Evolutionary conservation across 2,329 filamentous ascomycete species (phyloP).

Genomic region (Chaetomiaceae sp.): DNA sequence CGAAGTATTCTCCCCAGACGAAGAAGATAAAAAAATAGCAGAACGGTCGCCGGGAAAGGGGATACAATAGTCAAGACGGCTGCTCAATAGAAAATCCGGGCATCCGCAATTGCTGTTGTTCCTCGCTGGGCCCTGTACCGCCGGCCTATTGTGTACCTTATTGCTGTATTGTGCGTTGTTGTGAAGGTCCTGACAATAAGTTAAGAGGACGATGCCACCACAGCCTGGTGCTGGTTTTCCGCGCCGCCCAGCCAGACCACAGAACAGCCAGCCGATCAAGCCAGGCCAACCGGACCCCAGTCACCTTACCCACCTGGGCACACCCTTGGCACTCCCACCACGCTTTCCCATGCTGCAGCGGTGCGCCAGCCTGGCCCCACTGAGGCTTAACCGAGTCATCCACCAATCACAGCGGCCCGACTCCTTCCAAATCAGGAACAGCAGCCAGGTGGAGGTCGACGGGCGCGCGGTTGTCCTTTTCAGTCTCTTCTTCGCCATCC

Average conservation of each 20-base stretch:
- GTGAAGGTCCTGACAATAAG: constrained; percentile 12
- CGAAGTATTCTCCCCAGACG: too few species aligned
- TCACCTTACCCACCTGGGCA: constrained; percentile 7
- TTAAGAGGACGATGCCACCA: too few species aligned
- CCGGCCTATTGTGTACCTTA: neutral
- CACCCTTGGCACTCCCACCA: too few species aligned
- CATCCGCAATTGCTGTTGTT: constrained; percentile 8
- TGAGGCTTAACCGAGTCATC: constrained; percentile 24
- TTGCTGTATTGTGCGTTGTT: neutral
- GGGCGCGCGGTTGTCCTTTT: neutral
- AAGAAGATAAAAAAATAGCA: too few species aligned
- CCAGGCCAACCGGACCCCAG: constrained; percentile 12
- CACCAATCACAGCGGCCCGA: constrained; percentile 19
- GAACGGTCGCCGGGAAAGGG: too few species aligned
- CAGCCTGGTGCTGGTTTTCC: constrained; percentile 15
- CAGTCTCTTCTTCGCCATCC: too few species aligned
- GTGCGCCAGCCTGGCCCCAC: constrained; percentile 20
- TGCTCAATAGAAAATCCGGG: too few species aligned
- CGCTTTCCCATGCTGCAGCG: constrained; percentile 9
- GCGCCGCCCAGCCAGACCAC: neutral
- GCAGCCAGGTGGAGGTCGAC: neutral
- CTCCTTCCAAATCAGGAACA: constrained; percentile 28
- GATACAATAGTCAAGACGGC: too few species aligned
- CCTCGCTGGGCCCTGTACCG: constrained; percentile 1
- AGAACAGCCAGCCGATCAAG: neutral